Percentiles rank a stretch among this genome's conserved stretches.
These are phyloP conservation scores for Pythium rhizo-oryzae DNA, from an alignment of 352 stramenopile species.

Conservation along the genomic window DNA sequence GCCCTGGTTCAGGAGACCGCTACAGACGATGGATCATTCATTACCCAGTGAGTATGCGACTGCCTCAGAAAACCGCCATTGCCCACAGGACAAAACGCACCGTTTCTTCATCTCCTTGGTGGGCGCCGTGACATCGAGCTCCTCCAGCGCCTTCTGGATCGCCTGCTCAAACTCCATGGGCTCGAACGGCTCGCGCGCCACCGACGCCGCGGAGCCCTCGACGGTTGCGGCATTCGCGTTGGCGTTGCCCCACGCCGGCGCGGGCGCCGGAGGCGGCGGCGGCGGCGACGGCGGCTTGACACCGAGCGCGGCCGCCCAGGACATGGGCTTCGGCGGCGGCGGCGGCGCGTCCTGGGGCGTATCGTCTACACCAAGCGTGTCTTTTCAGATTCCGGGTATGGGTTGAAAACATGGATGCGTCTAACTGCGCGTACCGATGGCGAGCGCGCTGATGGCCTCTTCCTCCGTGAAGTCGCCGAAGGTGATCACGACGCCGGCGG, in stretches of 20 bases:
- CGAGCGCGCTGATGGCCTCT: constrained; percentile 47
- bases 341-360: not conserved
- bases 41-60: too few species aligned
- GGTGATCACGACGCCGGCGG: constrained; percentile 49
- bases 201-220: not conserved
- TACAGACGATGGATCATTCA: constrained; percentile 17
- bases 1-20: constrained; percentile 81
- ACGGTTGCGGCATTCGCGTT: not conserved
- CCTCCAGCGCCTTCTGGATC: constrained; percentile 60
- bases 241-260: constrained; percentile 34
- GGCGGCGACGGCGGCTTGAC: constrained; percentile 36
- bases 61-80: too few species aligned
- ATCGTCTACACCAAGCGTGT: constrained; percentile 1
- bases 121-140: constrained; percentile 57
- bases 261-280: constrained; percentile 13
- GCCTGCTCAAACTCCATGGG: constrained; percentile 62
- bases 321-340: constrained; percentile 39
- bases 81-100: constrained; percentile 25
- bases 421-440: constrained; percentile 16
- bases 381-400: constrained; percentile 1
- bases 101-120: constrained; percentile 85
- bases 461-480: constrained; percentile 84
- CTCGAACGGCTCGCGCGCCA: constrained; percentile 5
- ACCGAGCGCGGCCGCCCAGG: constrained; percentile 62
- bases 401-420: constrained; percentile 11